These are phyloP conservation scores for Pseudocercospora fuligena DNA, from an alignment of 2,329 filamentous ascomycete genomes.

Conservation along the genomic window DNA sequence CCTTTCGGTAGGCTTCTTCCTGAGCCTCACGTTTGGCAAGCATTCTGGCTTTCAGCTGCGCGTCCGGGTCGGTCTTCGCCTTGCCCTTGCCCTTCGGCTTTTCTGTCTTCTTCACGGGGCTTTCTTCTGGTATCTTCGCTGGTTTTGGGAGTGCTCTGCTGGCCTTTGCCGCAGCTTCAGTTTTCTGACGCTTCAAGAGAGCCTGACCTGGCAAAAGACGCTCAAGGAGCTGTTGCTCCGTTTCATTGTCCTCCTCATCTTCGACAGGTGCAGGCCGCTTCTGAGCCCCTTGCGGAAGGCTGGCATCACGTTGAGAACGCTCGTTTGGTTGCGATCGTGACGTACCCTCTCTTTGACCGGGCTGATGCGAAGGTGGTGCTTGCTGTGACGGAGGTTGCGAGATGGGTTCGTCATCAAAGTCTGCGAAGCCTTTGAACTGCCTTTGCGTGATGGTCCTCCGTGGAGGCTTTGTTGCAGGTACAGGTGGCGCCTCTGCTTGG, in stretches of 20 bases:
- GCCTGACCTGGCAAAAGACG: conserved; percentile 76
- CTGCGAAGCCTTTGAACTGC: conserved; percentile 64
- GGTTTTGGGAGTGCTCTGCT: conserved; percentile 9
- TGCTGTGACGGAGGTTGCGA: conserved; percentile 30
- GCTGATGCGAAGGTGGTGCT: conserved; percentile 24
- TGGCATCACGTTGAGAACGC: conserved; percentile 13
- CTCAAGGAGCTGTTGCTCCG: conserved; percentile 63
- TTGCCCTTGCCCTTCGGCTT: conserved; percentile 51
- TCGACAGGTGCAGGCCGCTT: conserved; percentile 38
- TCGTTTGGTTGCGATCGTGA: conserved; percentile 31
- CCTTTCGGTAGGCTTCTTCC: conserved; percentile 61
- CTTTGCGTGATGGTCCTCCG: conserved; percentile 45
- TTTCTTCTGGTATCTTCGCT: not conserved
- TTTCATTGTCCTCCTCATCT: conserved; percentile 29
- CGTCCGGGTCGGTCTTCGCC: conserved; percentile 56
- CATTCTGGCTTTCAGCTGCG: conserved; percentile 71
- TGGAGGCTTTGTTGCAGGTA: conserved; percentile 13
- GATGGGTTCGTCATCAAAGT: conserved; percentile 43
- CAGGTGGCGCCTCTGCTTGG: conserved; percentile 10
- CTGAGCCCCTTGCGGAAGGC: conserved; percentile 27
- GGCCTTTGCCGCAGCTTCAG: conserved; percentile 53
- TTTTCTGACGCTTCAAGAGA: conserved; percentile 76
- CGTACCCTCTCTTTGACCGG: conserved; percentile 30
- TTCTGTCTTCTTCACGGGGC: conserved; percentile 27
- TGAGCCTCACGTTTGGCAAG: conserved; percentile 57